Evolutionary conservation across 176 grass and related monocot genomes (phyloP).

Genomic region (Cenchrus americanus): DNA sequence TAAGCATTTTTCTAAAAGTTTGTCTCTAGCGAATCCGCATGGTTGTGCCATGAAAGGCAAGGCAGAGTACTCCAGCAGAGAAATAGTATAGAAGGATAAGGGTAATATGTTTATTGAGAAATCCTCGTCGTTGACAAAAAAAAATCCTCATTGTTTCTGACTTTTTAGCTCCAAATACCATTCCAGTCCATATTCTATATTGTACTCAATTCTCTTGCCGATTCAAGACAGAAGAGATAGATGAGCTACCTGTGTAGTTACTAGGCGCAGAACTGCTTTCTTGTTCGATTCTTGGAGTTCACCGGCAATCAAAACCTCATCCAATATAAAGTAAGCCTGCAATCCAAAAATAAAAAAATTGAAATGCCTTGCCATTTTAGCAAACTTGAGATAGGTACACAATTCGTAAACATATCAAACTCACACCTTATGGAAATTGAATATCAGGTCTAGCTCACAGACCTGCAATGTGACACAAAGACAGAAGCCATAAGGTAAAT

Average conservation of each 20-base stretch:
- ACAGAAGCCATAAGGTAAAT: not conserved
- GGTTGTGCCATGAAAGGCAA: not conserved
- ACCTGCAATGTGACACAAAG: constrained; percentile 42
- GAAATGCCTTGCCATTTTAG: not conserved
- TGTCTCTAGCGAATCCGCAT: constrained; percentile 15
- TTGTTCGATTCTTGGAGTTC: constrained; percentile 85
- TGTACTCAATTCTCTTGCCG: not conserved
- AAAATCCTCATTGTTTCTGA: constrained; percentile 8
- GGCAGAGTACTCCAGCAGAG: not conserved
- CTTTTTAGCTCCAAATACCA: constrained; percentile 13
- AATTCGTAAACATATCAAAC: not conserved
- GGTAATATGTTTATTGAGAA: not conserved
- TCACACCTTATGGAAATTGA: constrained; percentile 79
- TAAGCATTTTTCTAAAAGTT: not conserved
- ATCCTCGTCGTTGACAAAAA: not conserved
- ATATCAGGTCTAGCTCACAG: constrained; percentile 77
- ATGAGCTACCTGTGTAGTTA: constrained; percentile 71
- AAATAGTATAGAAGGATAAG: not conserved
- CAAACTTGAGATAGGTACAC: not conserved
- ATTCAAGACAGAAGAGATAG: constrained; percentile 1
- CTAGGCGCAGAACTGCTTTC: constrained; percentile 69
- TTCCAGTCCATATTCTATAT: not conserved
- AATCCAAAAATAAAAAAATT: not conserved
- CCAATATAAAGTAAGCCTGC: constrained; percentile 78
- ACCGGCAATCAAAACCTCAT: constrained; percentile 81